Conservation (phyloP, 140 eudicot genomes). For the Anethum foeniculum region DNA sequence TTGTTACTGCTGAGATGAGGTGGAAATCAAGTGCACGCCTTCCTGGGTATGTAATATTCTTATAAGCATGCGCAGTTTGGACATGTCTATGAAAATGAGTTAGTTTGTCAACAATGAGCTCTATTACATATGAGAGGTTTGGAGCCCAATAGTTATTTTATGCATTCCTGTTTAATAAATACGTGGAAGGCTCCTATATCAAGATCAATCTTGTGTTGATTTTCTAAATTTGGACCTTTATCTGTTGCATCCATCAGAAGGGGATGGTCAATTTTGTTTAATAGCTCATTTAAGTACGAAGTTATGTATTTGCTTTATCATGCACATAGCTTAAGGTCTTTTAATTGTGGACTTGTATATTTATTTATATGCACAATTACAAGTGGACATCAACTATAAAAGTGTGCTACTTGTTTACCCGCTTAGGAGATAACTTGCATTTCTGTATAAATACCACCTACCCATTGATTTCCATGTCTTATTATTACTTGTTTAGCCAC, state of each 20-base stretch:
- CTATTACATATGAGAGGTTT: neutral
- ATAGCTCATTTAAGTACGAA: neutral
- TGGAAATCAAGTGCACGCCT: constrained; percentile 45
- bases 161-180: neutral
- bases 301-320: neutral
- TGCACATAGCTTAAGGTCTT: neutral
- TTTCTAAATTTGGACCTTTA: neutral
- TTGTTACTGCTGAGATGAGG: constrained; percentile 26
- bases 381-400: neutral
- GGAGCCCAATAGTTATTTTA: neutral
- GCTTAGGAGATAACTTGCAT: neutral
- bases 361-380: neutral
- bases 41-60: constrained; percentile 34
- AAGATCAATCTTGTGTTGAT: neutral
- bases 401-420: neutral
- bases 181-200: neutral
- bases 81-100: neutral
- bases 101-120: neutral
- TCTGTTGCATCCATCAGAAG: neutral
- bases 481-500: neutral
- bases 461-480: no score
- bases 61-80: neutral
- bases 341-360: neutral
- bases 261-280: neutral
- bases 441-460: neutral